These are phyloP conservation scores for Abrus precatorius DNA, from an alignment of 306 rosid genomes.

Conservation along the genomic window DNA sequence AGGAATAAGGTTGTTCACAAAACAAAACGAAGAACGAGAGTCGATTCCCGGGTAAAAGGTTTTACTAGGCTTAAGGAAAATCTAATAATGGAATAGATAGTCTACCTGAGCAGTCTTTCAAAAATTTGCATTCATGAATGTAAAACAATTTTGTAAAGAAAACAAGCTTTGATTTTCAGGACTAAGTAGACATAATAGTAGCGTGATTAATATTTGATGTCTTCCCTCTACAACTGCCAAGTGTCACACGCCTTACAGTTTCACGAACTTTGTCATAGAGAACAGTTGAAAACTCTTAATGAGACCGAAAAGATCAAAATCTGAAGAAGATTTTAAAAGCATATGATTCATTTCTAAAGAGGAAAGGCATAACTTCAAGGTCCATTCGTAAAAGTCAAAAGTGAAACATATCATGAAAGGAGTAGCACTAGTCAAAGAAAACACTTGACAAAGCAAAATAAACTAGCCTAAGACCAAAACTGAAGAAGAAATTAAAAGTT, in stretches of 20 bases:
- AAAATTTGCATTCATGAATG: not conserved
- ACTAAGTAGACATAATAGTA: not conserved
- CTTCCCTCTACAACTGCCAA: not conserved
- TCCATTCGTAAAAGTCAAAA: constrained; percentile 20
- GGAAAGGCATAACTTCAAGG: constrained; percentile 14
- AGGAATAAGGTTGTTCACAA: not conserved
- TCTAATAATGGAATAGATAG: not conserved
- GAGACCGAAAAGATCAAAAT: constrained; percentile 47
- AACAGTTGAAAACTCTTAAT: too few species aligned
- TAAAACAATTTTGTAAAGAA: not conserved
- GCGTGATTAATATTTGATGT: not conserved
- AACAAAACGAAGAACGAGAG: too few species aligned
- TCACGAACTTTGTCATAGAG: too few species aligned
- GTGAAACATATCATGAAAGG: not conserved
- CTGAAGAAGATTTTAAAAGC: constrained; percentile 35
- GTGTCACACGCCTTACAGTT: not conserved
- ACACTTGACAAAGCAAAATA: constrained; percentile 73
- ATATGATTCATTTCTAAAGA: not conserved
- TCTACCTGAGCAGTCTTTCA: not conserved
- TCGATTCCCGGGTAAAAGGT: not conserved
- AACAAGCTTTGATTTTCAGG: not conserved
- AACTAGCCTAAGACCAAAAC: constrained; percentile 57
- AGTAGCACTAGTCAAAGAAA: constrained; percentile 66
- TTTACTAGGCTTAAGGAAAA: not conserved
- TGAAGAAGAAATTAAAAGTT: not conserved